phyloP scores from a whole-genome alignment of 2,329 filamentous ascomycete species.

The Colletotrichum endophyticum region DNA sequence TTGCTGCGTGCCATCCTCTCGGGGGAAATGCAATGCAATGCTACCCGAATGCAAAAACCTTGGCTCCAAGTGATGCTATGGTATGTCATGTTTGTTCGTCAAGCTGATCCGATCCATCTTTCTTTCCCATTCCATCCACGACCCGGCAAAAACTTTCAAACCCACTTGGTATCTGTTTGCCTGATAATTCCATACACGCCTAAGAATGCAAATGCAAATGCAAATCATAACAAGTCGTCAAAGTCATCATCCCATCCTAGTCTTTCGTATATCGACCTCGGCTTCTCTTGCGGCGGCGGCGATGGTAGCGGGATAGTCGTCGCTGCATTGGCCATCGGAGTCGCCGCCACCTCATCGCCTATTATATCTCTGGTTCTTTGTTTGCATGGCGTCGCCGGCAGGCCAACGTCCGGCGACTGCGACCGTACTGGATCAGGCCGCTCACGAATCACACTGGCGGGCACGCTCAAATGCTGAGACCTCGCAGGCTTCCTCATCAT shows the following conservation, averaged over 20 bases:
- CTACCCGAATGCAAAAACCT: not conserved
- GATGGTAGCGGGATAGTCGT: not conserved
- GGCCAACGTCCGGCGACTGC: conserved; percentile 2
- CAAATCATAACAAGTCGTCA: conserved; percentile 46
- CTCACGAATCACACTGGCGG: conserved; percentile 33
- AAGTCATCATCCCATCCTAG: conserved; percentile 65
- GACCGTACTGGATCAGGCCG: not conserved
- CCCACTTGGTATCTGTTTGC: conserved; percentile 13
- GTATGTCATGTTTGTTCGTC: conserved; percentile 11
- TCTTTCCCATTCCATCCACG: not conserved
- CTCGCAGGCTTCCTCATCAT: conserved; percentile 27
- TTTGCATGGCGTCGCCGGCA: conserved; percentile 45
- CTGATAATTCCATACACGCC: conserved; percentile 20
- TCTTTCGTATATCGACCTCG: conserved; percentile 55
- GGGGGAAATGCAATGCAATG: not conserved
- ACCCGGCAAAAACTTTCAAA: not conserved
- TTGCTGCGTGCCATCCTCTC: not conserved
- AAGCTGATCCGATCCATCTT: not conserved
- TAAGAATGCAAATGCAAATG: conserved; percentile 5
- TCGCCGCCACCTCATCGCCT: conserved; percentile 19
- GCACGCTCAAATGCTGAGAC: not conserved
- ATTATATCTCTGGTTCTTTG: conserved; percentile 23
- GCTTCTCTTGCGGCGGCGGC: conserved; percentile 24
- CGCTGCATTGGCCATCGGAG: not conserved
- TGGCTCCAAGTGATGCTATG: not conserved